phyloP scores from a whole-genome alignment of 345 rosid genomes.

The Eucalyptus rudis region DNA sequence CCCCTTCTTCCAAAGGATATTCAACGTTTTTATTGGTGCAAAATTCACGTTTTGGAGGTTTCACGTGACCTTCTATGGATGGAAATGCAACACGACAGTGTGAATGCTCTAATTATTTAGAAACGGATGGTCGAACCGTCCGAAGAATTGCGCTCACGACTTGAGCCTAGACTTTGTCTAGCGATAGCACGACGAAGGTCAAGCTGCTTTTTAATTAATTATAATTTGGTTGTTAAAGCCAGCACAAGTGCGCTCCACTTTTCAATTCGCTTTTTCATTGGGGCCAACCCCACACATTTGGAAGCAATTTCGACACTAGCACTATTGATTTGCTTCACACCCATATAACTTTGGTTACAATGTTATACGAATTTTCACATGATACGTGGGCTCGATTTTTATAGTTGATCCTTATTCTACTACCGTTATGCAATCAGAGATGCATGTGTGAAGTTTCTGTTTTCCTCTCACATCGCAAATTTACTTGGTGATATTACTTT shows the following conservation, averaged over 20 bases:
- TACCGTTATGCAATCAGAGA: not conserved
- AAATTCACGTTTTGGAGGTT: not conserved
- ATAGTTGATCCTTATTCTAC: not conserved
- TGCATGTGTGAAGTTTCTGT: not conserved
- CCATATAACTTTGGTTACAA: not conserved
- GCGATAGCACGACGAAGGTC: not conserved
- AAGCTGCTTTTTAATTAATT: not conserved
- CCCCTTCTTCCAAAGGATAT: not conserved
- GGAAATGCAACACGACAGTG: not conserved
- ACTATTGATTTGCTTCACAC: not conserved
- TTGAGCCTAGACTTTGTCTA: not conserved
- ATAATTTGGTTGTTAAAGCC: not conserved
- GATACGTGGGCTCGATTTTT: not conserved
- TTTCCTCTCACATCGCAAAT: not conserved
- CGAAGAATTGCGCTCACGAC: not conserved
- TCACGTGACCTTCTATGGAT: not conserved
- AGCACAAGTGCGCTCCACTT: not conserved
- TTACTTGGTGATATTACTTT: not conserved
- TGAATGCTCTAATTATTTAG: not conserved
- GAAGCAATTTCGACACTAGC: not conserved
- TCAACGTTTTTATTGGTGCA: not conserved
- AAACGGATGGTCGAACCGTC: not conserved
- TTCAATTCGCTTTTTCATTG: not conserved
- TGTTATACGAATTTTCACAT: not conserved
- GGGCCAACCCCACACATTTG: not conserved